phyloP scores from a whole-genome alignment of 169 alveolate genomes.

The Babesia bovis region DNA sequence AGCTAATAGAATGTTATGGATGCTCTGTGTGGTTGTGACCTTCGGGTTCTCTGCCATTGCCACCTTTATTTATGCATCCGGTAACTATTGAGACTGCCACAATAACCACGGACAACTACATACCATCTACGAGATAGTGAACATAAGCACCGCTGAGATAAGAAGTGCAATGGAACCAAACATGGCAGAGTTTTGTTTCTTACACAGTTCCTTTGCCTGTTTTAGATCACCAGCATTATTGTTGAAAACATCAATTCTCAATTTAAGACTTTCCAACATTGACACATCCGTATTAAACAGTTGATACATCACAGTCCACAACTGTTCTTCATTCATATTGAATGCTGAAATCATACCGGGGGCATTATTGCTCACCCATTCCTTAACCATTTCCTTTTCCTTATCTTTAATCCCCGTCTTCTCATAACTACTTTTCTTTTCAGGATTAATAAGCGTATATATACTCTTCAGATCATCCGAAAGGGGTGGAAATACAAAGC shows the following conservation, averaged over 20 bases:
- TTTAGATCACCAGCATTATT: neutral
- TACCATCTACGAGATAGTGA: neutral
- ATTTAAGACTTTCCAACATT: neutral
- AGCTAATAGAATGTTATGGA: too few species aligned
- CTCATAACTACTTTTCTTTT: neutral
- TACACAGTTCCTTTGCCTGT: neutral
- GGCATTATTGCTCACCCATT: neutral
- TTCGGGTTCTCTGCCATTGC: too few species aligned
- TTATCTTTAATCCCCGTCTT: neutral
- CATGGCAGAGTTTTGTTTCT: neutral
- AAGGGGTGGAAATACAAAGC: neutral
- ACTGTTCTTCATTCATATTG: neutral
- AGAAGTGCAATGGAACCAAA: neutral
- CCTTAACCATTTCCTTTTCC: neutral
- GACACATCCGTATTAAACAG: neutral
- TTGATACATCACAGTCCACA: neutral
- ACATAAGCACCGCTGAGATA: neutral
- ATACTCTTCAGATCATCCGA: neutral
- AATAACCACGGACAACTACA: too few species aligned
- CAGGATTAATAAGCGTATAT: neutral
- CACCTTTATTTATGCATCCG: too few species aligned
- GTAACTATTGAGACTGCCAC: too few species aligned
- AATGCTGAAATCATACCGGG: neutral
- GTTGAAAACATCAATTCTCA: neutral
- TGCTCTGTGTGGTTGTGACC: too few species aligned